Evolutionary conservation across 495 filamentous ascomycete genomes (phyloP), one percentile per base, ranked within the genome.

Genomic region (Trichocladium antarcticum): DNA sequence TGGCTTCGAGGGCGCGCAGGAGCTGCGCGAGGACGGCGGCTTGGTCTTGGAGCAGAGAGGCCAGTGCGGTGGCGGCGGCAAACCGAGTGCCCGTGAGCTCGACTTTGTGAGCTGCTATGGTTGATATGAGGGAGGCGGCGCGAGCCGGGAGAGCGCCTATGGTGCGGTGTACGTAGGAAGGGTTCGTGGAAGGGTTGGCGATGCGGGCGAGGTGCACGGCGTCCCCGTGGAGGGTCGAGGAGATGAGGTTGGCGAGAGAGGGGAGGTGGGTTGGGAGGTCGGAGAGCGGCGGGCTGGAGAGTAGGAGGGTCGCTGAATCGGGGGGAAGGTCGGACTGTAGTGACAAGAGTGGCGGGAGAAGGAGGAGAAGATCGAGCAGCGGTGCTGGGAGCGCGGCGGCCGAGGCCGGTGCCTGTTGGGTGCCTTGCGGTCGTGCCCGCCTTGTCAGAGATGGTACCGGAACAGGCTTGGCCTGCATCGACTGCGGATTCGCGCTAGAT

Each of bases 151-250:
- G 54, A 27, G 66, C 57, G 0, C 73, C 70, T 37, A 78, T 64
- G 0, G 58, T 41, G 17, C 74, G 70, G 63, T 76, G 74, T 21
- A 76, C 51, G 59, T 64, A 76, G 15, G 74, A 74, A 0, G 74
- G 63, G 60, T 76, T 76, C 1, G 72, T 76, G n/a, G 53, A 62
- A 0, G 74, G 74, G 57, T 60, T 62, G 24, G 67, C 53, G 29
- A 76, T 60, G 39, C 72, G 68, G n/a, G 70, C 63, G 8, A 77
- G 60, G 16, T 61, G 39, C 9, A 63, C 56, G 42, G 68, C 69
- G 16, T 63, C 64, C 7, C 57, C 43, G 21, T 67, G 64, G 0
- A 78, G 64, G 20, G 58, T 55, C 7, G 51, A 36, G 16, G 74
- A 74, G 22, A 76, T 11, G 17, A 72, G 58, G n/a, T 55, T 21